These are phyloP conservation scores for Backusella parvicylindrica DNA, from an alignment of 192 early-diverging fungal genomes.

Conservation along the genomic window DNA sequence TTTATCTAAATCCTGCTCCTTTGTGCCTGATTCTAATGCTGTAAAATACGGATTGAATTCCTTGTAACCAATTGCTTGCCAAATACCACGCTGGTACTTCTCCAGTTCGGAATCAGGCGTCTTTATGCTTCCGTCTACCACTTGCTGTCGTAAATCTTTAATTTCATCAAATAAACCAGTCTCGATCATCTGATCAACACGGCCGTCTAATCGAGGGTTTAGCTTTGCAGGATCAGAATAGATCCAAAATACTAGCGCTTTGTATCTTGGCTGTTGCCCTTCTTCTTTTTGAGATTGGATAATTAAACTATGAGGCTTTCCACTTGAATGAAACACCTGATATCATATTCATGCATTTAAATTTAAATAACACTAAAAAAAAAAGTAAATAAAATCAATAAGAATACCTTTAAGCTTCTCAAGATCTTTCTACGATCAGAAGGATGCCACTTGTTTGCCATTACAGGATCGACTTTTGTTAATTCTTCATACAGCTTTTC, in stretches of 20 bases:
- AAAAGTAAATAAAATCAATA: neutral
- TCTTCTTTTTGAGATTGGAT: conserved; percentile 64
- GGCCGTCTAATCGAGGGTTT: conserved; percentile 74
- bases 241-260: conserved; percentile 84
- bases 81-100: conserved; percentile 63
- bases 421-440: conserved; percentile 85
- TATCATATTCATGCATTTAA: neutral
- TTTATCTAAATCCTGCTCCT: neutral
- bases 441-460: conserved; percentile 89
- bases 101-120: conserved; percentile 40
- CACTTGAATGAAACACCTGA: conserved; percentile 66
- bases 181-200: conserved; percentile 89
- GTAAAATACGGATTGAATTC: conserved; percentile 78
- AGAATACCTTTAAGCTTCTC: conserved; percentile 74
- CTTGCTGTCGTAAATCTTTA: conserved; percentile 46
- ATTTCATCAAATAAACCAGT: conserved; percentile 57
- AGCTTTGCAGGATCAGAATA: conserved; percentile 67
- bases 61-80: conserved; percentile 87
- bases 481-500: conserved; percentile 65
- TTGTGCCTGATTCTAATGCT: conserved; percentile 27
- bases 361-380: neutral
- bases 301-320: conserved; percentile 70
- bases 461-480: conserved; percentile 70
- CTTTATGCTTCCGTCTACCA: conserved; percentile 43
- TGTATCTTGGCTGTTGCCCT: conserved; percentile 36